phyloP scores from a whole-genome alignment of 2,329 filamentous ascomycete species.

The Pseudogymnoascus sp. region DNA sequence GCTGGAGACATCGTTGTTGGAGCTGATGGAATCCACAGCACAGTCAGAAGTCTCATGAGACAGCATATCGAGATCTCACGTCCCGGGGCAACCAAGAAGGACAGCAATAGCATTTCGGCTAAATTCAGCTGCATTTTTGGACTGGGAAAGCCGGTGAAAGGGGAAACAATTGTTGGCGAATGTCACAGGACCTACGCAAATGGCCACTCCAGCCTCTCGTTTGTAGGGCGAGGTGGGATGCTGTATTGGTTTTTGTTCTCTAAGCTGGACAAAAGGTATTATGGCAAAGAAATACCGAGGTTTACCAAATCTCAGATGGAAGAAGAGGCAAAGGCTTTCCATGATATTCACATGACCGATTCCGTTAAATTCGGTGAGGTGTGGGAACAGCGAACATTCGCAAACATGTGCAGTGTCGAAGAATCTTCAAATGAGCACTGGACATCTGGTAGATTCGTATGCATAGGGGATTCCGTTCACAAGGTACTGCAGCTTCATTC shows the following conservation, averaged over 20 bases:
- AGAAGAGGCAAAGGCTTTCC: not conserved
- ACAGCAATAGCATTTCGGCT: conserved; percentile 18
- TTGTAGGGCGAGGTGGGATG: conserved; percentile 13
- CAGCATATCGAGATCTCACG: not conserved
- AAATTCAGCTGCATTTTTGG: conserved; percentile 23
- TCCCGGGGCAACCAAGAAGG: not conserved
- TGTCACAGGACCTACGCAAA: conserved; percentile 12
- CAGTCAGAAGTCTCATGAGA: conserved; percentile 3
- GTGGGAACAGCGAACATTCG: not conserved
- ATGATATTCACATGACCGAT: not conserved
- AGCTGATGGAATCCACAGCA: conserved; percentile 24
- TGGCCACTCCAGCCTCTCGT: conserved; percentile 14
- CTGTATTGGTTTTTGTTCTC: conserved; percentile 13
- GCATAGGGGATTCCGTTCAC: conserved; percentile 12
- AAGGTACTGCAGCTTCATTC: not conserved
- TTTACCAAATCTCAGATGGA: not conserved
- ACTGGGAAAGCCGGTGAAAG: conserved; percentile 13
- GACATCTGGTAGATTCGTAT: conserved; percentile 8
- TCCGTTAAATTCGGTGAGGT: not conserved
- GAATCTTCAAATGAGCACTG: conserved; percentile 9
- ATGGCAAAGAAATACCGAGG: not conserved
- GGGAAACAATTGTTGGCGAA: not conserved
- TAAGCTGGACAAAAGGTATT: not conserved
- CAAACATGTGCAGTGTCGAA: not conserved
- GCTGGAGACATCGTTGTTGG: conserved; percentile 22